Evolutionary conservation across 495 filamentous ascomycete species (phyloP).

Genomic region (Trichoderma parareesei): DNA sequence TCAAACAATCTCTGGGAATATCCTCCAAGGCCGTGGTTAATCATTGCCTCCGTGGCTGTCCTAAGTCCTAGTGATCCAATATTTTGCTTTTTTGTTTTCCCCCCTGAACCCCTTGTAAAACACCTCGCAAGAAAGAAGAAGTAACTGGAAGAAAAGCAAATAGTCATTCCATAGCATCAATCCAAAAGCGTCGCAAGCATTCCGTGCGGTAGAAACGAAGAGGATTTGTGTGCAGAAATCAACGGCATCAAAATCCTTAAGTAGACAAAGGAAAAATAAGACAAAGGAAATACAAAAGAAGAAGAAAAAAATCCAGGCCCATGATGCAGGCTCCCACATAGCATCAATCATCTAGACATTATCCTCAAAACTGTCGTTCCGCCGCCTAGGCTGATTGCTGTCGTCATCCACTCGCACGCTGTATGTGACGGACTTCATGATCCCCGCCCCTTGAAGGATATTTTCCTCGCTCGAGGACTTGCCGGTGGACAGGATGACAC

Average conservation of each 20-base stretch:
- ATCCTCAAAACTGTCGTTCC: conserved; percentile 1
- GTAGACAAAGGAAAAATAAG: not conserved
- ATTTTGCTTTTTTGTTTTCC: not conserved
- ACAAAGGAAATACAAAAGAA: not conserved
- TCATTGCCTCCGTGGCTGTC: not conserved
- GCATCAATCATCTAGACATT: not conserved
- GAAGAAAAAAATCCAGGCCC: not conserved
- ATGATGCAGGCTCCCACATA: not conserved
- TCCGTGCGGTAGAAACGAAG: not conserved
- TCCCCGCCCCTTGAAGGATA: conserved; percentile 29
- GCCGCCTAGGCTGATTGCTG: not conserved
- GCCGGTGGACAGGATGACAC: conserved; percentile 20
- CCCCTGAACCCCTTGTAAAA: not conserved
- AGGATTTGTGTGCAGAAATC: not conserved
- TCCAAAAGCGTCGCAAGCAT: not conserved
- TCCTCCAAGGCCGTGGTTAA: not conserved
- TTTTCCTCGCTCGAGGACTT: conserved; percentile 37
- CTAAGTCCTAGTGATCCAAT: not conserved
- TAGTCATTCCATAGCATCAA: not conserved
- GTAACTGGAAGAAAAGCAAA: not conserved
- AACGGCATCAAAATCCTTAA: not conserved
- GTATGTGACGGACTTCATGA: conserved; percentile 41
- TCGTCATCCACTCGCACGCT: conserved; percentile 29
- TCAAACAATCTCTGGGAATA: too few species aligned
- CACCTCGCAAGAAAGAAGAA: not conserved